Evolutionary conservation across 2,329 filamentous ascomycete genomes (phyloP), one percentile per base, ranked within the genome.

Genomic region (Helotiales sp.): DNA sequence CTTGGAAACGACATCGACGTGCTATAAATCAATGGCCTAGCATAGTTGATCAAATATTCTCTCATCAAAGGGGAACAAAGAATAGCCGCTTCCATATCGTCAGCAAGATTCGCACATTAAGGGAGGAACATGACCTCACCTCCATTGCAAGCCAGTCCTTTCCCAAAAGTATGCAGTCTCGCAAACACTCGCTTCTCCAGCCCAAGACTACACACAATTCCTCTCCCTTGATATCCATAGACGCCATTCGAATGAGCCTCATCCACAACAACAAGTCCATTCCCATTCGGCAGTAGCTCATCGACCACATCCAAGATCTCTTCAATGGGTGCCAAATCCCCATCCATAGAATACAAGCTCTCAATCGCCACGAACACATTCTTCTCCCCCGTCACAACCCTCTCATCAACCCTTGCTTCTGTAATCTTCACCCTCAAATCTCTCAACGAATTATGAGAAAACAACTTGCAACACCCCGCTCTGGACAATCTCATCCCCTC

Each of bases 401-500:
- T 57, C 1, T 74, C 67, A 28, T 84, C 79, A 0, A n/a, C 32
- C 8, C 26, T 28, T 0, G 70, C 6, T 3, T 55, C 57, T 17
- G 30, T 22, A 8, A 82, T 61, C 47, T 57, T 76, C 55, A 15
- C 83, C 65, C 11, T 79, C 47, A 66, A 55, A 67, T 72, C 71
- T 3, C 32, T 55, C 0, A 87, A 79, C 4, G 79, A 80, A 68
- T 89, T 90, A 72, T 92, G 90, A 13, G 75, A 71, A 69, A 93
- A 92, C 0, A 83, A 65, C 0, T 86, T 58, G 15, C 71, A 80
- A 40, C 73, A 77, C 0, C 73, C 78, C 0, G 85, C 1, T 67
- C 71, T 73, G 6, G 77, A 69, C 0, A 82, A 61, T 75, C 72
- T 82, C 45, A 78, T 75, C 0, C 78, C 76, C 0, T 88, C 87